Evolutionary conservation across 495 filamentous ascomycete genomes (phyloP).

Genomic region (Lepraria neglecta): DNA sequence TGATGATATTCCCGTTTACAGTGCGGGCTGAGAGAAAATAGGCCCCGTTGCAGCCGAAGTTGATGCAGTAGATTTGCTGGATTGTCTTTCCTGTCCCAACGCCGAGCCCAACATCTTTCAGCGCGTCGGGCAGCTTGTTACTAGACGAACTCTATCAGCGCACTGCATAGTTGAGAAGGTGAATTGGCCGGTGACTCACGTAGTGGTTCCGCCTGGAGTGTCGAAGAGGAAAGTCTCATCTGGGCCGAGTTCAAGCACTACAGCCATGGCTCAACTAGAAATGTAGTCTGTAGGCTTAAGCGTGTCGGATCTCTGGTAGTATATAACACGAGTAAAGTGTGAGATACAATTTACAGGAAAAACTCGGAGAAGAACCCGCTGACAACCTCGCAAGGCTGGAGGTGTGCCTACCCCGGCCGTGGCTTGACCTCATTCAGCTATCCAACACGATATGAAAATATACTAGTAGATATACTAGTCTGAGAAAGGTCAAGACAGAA

Average conservation of each 20-base stretch:
- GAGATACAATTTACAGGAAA: background rate
- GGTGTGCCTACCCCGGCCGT: conserved; percentile 2
- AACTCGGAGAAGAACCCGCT: background rate
- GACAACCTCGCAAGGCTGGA: conserved; percentile 7
- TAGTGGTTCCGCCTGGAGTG: conserved; percentile 11
- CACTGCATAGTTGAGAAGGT: no score
- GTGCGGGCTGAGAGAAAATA: conserved; percentile 4
- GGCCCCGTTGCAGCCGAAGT: conserved; percentile 13
- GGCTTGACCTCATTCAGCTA: conserved; percentile 14
- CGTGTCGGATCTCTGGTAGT: background rate
- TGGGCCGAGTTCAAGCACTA: conserved; percentile 8
- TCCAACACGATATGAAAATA: background rate
- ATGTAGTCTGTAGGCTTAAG: background rate
- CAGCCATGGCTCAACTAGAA: background rate
- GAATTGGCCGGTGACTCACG: conserved; percentile 2
- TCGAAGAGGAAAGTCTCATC: conserved; percentile 12
- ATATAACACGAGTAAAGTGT: background rate
- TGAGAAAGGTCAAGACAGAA: background rate
- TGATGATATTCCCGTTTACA: conserved; percentile 5
- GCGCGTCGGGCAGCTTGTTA: conserved; percentile 8
- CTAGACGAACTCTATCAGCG: background rate
- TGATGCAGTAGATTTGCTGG: conserved; percentile 5
- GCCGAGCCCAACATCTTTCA: conserved; percentile 9
- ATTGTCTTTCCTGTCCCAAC: conserved; percentile 3
- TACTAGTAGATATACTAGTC: background rate